Evolutionary conservation across 2,329 filamentous ascomycete species (phyloP), one percentile per base, ranked within the genome.

Genomic region (Penicillium crustosum): DNA sequence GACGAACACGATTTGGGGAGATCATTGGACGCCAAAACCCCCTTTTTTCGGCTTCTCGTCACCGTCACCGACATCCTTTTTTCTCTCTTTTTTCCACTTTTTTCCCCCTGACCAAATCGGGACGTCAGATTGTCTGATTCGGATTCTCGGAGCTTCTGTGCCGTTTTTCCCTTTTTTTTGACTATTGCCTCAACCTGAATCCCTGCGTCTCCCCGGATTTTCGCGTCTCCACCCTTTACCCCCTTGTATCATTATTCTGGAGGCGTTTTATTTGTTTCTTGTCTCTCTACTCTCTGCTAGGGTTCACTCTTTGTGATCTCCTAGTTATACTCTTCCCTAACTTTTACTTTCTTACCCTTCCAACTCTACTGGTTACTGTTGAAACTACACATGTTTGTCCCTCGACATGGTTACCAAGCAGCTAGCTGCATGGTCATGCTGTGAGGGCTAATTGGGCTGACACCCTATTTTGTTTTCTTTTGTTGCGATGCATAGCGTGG

Each of bases 401-500:
- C 35, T 41, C 27, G 4, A 19, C 33, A 45, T 53, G 42, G 47
- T 29, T 29, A 38, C 61, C 57, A 58, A 39, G 63, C 63, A 61
- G 63, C 41, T 36, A 45, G 50, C 57, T 66, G 61, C 64, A 61
- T 52, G 44, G 39, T 49, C 47, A 54, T 54, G 51, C 52, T 53
- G 38, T 35, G 42, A 17, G 9, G 33, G 31, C 50, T 47, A 52
- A 39, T 41, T 53, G 51, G 33, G 25, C 45, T 27, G 23, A 49
- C 13, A 33, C 38, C 42, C 35, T 7, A 17, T n/a, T 49, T 49
- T 57, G 17, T 53, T 55, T 55, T 59, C 17, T 49, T 56, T 58
- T 57, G 36, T 44, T 52, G 53, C 54, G 44, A 63, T 66, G 71
- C 70, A 71, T 73, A 72, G 71, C 69, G 71, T 72, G 68, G 68